Percentiles rank a stretch among this genome's conserved stretches.
Conservation (phyloP, 768 basidiomycete genomes). For the Piloderma croceum region DNA sequence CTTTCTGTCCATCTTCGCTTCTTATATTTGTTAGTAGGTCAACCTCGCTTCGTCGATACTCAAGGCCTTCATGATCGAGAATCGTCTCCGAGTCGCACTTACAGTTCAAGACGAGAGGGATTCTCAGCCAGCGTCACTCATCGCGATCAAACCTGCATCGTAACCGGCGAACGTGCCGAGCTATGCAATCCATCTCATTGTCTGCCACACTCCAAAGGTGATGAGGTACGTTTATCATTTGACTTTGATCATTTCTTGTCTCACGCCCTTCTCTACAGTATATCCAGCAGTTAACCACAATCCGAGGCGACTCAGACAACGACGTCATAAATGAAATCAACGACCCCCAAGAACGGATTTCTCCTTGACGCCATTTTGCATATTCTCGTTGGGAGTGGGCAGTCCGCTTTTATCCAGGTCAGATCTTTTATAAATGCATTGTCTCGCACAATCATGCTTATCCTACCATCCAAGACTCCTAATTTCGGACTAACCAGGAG, state of each 20-base stretch:
- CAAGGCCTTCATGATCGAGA: slow-evolving; percentile 9
- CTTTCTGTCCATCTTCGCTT: too few species aligned
- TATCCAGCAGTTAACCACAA: slow-evolving; percentile 3
- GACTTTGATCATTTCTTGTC: slow-evolving; percentile 1
- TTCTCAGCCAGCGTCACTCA: slow-evolving; percentile 6
- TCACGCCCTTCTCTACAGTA: slow-evolving; percentile 9
- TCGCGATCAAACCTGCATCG: slow-evolving; percentile 10
- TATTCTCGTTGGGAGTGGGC: slow-evolving; percentile 7
- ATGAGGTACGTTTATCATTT: slow-evolving; percentile 10
- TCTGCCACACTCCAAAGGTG: slow-evolving; percentile 13
- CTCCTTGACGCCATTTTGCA: slow-evolving; percentile 5
- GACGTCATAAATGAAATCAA: slow-evolving; percentile 8
- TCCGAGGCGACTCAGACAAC: slow-evolving; percentile 6
- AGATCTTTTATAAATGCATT: slow-evolving; percentile 9
- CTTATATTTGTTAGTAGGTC: slow-evolving; percentile 4
- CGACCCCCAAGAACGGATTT: slow-evolving; percentile 11
- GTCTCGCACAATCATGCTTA: too few species aligned
- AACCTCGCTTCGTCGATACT: slow-evolving; percentile 9
- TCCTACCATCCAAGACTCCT: slow-evolving; percentile 8
- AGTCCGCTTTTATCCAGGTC: slow-evolving; percentile 13
- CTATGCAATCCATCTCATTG: slow-evolving; percentile 10
- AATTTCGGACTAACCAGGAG: slow-evolving; percentile 8
- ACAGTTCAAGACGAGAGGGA: slow-evolving; percentile 1
- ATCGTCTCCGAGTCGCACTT: slow-evolving; percentile 2
- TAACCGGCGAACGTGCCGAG: slow-evolving; percentile 3